Evolutionary conservation across 805 yeast species (phyloP), one percentile per base, ranked within the genome.

Genomic region (Starmerella bombicola): DNA sequence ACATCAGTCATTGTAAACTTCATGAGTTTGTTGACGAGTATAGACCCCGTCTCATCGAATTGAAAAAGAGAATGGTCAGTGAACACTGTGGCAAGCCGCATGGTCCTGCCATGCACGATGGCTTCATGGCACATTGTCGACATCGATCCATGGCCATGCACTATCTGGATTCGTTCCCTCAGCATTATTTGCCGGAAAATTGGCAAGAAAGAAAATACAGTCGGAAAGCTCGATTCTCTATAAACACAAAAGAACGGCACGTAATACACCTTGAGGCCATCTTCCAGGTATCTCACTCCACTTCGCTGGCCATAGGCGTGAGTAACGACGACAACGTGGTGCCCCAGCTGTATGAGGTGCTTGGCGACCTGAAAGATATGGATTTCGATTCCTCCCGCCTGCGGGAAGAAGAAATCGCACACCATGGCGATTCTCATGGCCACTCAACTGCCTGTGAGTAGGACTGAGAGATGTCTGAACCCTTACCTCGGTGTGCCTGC

Each of bases 11-110:
- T 60, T 0, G 94, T 75, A 62, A 85, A 91, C 52, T 80, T 80
- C 47, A 91, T 63, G 4, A 81, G 60, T 59, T 91, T 91, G 60
- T 91, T 91, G 15, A 93, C 93, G 49, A 85, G 61, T 24, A 88
- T 82, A 5, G 86, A 73, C 4, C 79, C 79, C 2, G 85, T 73
- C 51, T 80, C 86, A 1, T 91, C 81, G 63, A 91, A 91, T 1
- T 97, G 98, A 64, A 85, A 88, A 25, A 91, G 63, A 0, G 97
- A 88, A 57, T 91, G 99, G 57, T 91, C 99, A 0, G 99, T 91
- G 50, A 91, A 79, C 0, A 88, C 88, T 0, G 98, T 84, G 47
- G 74, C 75, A 40, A 88, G 62, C 0, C 96, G 96, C 95, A 91
- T 80, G 0, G 93, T 79, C 30, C 85, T 68, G 0, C 82, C 96